Base-by-base conservation (phyloP, 306 rosid genomes). In the Acacia crassicarpa region DNA sequence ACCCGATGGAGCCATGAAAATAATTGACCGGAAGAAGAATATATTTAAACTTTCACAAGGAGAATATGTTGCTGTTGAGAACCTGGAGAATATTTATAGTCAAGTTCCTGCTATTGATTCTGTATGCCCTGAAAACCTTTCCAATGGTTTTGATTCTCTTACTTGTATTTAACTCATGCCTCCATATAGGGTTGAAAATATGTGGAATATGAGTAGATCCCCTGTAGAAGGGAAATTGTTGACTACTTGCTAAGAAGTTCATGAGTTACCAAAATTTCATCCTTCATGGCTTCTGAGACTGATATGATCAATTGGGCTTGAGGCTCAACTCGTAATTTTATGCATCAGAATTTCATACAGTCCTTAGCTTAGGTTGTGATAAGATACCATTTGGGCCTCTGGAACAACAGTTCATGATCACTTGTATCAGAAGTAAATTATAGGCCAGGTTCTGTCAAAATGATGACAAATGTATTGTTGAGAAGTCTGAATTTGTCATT, bases 41-140 rank as follows among this genome's bases (percentile, higher is more conserved):
- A 95, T 95, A 84, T 95, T 93, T 87, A 95, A 95, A 85, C 99
- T 95, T 75, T 92, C 99, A 14, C 99, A 95, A 85, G 99, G 99
- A 85, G 99, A 95, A 80, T 95, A 95, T 87, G 99, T 95, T 73
- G 99, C 99, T 9, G 99, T 93, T 32, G 99, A 95, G 84, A 95
- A 95, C 87, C 88, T 95, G 87, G 99, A 95, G 91, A 91, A 91
- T 82, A 88, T 95, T 61, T 93, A 88, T 80, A 86, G 92, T 40
- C 87, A 85, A 85, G 87, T 86, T 72, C 86, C 98, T 66, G 85
- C 76, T 51, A 85, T 92, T 63, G 99, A 95, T 38, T 86, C 94
- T 70, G 99, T 95, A 58, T 56, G 94, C 81, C 32, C 11, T 74
- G 35, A 56, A 2, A 51, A 44, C 51, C 82, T 62, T 78, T 74